Conservation (phyloP, 108 stramenopile species). For the Cyclotella cryptica region DNA sequence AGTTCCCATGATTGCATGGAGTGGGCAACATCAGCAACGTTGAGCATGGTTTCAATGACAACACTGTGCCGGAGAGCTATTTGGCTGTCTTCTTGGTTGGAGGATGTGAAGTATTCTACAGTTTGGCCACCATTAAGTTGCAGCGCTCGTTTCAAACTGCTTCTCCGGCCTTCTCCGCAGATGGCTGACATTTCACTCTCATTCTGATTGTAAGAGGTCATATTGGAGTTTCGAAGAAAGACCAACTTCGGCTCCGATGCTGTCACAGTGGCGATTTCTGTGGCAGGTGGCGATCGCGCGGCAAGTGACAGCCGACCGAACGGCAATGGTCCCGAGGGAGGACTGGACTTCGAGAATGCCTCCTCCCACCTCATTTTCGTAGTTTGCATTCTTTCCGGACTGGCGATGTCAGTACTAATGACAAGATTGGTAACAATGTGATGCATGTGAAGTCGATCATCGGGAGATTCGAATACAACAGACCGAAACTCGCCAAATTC, state of each 20-base stretch:
- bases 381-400: slow-evolving; percentile 48
- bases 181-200: slow-evolving; percentile 3
- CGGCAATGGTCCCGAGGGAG: slow-evolving; percentile 4
- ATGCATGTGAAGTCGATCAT: slow-evolving; percentile 50
- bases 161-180: slow-evolving; percentile 6
- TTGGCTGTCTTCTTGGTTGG: slow-evolving; percentile 18
- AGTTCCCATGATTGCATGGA: slow-evolving; percentile 54
- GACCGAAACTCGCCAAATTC: slow-evolving; percentile 39
- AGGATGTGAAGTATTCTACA: slow-evolving; percentile 40
- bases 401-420: slow-evolving; percentile 50
- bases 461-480: slow-evolving; percentile 27
- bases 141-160: slow-evolving; percentile 20
- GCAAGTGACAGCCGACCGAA: slow-evolving; percentile 33
- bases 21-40: slow-evolving; percentile 55
- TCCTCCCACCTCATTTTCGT: slow-evolving; percentile 48
- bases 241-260: slow-evolving; percentile 45
- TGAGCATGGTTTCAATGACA: slow-evolving; percentile 52
- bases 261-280: slow-evolving; percentile 46
- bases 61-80: slow-evolving; percentile 34
- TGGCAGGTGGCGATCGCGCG: slow-evolving; percentile 2
- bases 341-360: slow-evolving; percentile 20
- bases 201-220: slow-evolving; percentile 2
- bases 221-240: slow-evolving; percentile 5
- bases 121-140: slow-evolving; percentile 44
- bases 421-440: slow-evolving; percentile 45